These are phyloP conservation scores for Penicillium sp. DNA, from an alignment of 2,329 filamentous ascomycete species.

Conservation along the genomic window DNA sequence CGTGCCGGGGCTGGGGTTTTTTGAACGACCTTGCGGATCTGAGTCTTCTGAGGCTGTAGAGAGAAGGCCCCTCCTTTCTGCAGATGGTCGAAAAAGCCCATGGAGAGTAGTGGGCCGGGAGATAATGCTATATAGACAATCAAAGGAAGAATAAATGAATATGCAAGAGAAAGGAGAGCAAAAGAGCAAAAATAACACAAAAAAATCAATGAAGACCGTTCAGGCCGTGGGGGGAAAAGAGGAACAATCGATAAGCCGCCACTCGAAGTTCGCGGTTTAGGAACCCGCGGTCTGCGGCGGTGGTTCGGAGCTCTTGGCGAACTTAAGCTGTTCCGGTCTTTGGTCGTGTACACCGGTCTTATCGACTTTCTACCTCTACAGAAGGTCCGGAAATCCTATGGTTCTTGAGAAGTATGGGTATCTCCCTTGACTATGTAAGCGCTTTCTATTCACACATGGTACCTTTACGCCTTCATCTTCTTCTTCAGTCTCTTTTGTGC, in stretches of 20 bases:
- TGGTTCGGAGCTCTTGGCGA: neutral
- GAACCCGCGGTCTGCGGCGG: conserved; percentile 9
- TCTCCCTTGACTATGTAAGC: neutral
- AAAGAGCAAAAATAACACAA: neutral
- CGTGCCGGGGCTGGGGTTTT: conserved; percentile 32
- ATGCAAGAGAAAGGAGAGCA: conserved; percentile 9
- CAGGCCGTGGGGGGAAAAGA: conserved; percentile 3
- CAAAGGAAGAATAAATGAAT: conserved; percentile 2
- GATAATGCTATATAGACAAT: conserved; percentile 16
- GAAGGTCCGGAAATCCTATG: neutral
- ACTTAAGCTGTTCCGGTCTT: neutral
- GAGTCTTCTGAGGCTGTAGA: conserved; percentile 41
- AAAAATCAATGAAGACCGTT: neutral
- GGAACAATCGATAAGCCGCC: conserved; percentile 22
- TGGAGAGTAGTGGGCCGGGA: conserved; percentile 20
- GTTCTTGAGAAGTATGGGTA: neutral
- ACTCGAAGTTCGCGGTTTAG: conserved; percentile 16
- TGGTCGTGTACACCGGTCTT: too few species aligned
- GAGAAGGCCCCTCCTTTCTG: conserved; percentile 45
- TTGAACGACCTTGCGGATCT: conserved; percentile 44
- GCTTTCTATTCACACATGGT: conserved; percentile 14
- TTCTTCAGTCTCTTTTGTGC: conserved; percentile 79
- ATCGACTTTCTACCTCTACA: neutral
- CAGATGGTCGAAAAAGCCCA: conserved; percentile 47
- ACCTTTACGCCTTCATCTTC: conserved; percentile 61